A percentile compares a stretch with the other conserved stretches of the same genome.
These are phyloP conservation scores for Paragyromitra xinjiangensis DNA, from an alignment of 495 filamentous ascomycete species.

Conservation along the genomic window DNA sequence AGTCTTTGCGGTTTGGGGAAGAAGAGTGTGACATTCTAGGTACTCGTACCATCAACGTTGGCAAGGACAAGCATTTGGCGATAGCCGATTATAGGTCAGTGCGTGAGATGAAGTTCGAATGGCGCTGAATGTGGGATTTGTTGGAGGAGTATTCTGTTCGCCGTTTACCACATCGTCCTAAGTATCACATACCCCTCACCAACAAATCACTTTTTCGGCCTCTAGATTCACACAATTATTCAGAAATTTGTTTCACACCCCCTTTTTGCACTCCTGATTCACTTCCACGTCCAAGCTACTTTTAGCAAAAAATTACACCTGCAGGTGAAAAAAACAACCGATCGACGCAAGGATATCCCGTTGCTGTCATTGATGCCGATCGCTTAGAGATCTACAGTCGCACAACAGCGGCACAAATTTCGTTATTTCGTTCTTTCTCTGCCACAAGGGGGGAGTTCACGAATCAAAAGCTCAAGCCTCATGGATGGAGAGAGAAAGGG, in stretches of 20 bases:
- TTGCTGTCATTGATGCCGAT: slow-evolving; percentile 33
- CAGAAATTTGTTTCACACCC: slow-evolving; percentile 14
- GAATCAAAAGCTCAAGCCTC: slow-evolving; percentile 8
- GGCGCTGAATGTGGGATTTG: neutral
- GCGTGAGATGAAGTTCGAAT: neutral
- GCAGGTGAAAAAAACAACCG: slow-evolving; percentile 8
- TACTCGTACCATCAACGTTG: neutral
- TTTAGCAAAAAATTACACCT: slow-evolving; percentile 32
- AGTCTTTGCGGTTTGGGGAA: neutral
- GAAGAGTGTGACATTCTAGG: neutral
- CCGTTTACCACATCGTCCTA: slow-evolving; percentile 10
- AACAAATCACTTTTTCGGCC: neutral
- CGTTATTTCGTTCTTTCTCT: slow-evolving; percentile 10
- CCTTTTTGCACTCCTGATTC: slow-evolving; percentile 27
- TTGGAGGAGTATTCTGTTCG: slow-evolving; percentile 5
- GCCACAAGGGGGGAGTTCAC: neutral
- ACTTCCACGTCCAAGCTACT: slow-evolving; percentile 22
- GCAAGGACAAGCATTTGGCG: neutral
- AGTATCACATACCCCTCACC: neutral
- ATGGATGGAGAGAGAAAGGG: slow-evolving; percentile 7
- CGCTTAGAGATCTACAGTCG: slow-evolving; percentile 40
- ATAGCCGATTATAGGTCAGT: slow-evolving; percentile 13
- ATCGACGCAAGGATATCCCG: slow-evolving; percentile 39
- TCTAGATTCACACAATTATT: neutral
- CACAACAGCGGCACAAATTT: slow-evolving; percentile 37